Percentiles rank a stretch among this genome's conserved stretches.
Evolutionary conservation across 139 green algal species (phyloP).

Genomic region (Zygnema circumcarinatum): DNA sequence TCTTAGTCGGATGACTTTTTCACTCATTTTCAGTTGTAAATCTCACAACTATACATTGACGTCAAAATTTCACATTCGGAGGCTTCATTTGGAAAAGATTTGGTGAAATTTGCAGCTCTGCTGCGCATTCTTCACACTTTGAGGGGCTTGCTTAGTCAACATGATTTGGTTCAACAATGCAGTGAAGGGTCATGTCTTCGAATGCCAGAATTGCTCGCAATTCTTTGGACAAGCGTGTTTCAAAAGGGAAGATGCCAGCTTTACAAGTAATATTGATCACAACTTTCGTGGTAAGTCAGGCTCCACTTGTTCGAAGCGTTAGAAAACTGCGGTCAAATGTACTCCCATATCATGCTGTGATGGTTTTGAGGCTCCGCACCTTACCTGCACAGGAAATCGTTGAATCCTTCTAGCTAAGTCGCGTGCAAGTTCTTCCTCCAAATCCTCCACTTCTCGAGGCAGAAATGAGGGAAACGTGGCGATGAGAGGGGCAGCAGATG

Average conservation of each 20-base stretch:
- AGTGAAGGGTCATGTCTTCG: too few species aligned
- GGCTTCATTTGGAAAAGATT: too few species aligned
- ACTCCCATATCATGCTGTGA: neutral
- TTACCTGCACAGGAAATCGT: conserved; percentile 38
- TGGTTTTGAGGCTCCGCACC: neutral
- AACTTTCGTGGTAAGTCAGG: neutral
- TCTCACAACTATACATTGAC: too few species aligned
- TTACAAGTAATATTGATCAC: neutral
- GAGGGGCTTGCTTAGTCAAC: too few species aligned
- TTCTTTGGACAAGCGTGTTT: neutral
- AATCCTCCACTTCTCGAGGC: conserved; percentile 37
- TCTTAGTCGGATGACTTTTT: too few species aligned
- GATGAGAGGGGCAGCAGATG: too few species aligned
- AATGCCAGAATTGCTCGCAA: neutral
- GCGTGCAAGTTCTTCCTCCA: conserved; percentile 31
- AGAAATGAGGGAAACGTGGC: conserved; percentile 32
- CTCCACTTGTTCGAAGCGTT: neutral
- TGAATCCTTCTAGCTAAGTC: conserved; percentile 30
- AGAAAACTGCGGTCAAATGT: neutral
- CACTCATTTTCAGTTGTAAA: too few species aligned
- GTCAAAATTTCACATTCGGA: too few species aligned
- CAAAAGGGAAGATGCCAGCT: neutral
- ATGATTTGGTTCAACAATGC: too few species aligned
- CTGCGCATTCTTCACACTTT: too few species aligned
- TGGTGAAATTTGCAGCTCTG: too few species aligned